phyloP scores from a whole-genome alignment of 2,329 filamentous ascomycete species.

The Akanthomyces dipterigenus region DNA sequence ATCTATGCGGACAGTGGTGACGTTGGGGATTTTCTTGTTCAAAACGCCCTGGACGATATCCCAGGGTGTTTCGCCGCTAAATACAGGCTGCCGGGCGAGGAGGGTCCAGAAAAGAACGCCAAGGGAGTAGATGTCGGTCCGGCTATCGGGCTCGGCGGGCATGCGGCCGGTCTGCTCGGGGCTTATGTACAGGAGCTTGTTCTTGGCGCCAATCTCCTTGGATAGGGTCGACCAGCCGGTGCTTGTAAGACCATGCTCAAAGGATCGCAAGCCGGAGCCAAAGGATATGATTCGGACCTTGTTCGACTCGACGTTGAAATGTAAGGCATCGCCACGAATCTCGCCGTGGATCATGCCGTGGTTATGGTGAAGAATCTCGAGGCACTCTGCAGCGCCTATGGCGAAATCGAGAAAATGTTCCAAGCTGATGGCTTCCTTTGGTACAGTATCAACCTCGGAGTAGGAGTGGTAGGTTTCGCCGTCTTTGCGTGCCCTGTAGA shows the following conservation, averaged over 20 bases:
- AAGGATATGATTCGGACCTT: slow-evolving; percentile 76
- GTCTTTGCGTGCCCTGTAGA: slow-evolving; percentile 50
- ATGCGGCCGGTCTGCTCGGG: slow-evolving; percentile 92
- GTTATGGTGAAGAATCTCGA: slow-evolving; percentile 87
- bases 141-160: slow-evolving; percentile 82
- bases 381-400: slow-evolving; percentile 76
- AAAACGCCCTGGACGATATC: slow-evolving; percentile 90
- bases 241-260: slow-evolving; percentile 82
- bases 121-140: slow-evolving; percentile 90
- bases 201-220: slow-evolving; percentile 76
- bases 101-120: slow-evolving; percentile 86
- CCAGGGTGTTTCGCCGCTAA: slow-evolving; percentile 71
- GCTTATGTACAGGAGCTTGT: slow-evolving; percentile 86
- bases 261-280: slow-evolving; percentile 78
- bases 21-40: slow-evolving; percentile 67
- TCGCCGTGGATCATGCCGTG: slow-evolving; percentile 85
- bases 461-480: slow-evolving; percentile 44
- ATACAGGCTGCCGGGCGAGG: slow-evolving; percentile 71
- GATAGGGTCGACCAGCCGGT: slow-evolving; percentile 81
- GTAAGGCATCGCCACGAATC: slow-evolving; percentile 83
- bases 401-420: slow-evolving; percentile 83
- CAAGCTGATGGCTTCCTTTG: slow-evolving; percentile 59
- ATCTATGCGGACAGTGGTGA: slow-evolving; percentile 72
- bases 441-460: slow-evolving; percentile 37
- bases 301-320: slow-evolving; percentile 66